phyloP scores from a whole-genome alignment of 2,329 filamentous ascomycete species.

The Nothomitra cinnamomea region DNA sequence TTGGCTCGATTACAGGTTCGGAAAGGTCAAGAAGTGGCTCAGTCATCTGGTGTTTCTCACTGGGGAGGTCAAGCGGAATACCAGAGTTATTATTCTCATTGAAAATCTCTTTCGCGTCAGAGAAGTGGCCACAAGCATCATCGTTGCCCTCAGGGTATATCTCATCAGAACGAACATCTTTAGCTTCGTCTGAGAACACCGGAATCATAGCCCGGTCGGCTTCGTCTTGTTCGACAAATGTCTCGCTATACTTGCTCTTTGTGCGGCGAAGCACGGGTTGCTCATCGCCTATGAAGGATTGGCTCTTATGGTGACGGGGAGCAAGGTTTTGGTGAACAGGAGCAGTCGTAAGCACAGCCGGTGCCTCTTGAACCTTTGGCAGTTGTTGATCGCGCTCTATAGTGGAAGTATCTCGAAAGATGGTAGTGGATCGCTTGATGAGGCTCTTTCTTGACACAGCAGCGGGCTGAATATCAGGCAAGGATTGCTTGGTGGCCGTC shows the following conservation, averaged over 20 bases:
- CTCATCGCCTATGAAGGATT: constrained; percentile 3
- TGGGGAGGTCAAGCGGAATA: neutral
- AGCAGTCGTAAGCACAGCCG: constrained; percentile 5
- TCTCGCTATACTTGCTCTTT: neutral
- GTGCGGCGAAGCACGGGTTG: constrained; percentile 1
- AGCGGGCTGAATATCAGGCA: constrained; percentile 13
- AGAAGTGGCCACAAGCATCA: constrained; percentile 6
- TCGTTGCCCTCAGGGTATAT: neutral
- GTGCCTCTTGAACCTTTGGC: constrained; percentile 18
- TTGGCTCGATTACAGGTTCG: neutral
- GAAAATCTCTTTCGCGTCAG: constrained; percentile 11
- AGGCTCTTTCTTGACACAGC: constrained; percentile 28
- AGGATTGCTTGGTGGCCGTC: constrained; percentile 13
- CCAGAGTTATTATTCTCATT: neutral
- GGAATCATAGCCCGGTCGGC: neutral
- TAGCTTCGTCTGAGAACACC: constrained; percentile 2
- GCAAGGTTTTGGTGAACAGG: constrained; percentile 16
- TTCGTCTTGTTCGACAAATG: neutral
- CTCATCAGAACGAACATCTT: neutral
- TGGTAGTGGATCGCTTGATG: constrained; percentile 33
- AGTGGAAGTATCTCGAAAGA: constrained; percentile 34
- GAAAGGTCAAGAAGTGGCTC: neutral
- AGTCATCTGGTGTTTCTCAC: neutral
- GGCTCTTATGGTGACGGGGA: constrained; percentile 4
- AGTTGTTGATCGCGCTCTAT: constrained; percentile 13